phyloP scores from a whole-genome alignment of 2,329 filamentous ascomycete genomes.

The Epichloe sibirici region DNA sequence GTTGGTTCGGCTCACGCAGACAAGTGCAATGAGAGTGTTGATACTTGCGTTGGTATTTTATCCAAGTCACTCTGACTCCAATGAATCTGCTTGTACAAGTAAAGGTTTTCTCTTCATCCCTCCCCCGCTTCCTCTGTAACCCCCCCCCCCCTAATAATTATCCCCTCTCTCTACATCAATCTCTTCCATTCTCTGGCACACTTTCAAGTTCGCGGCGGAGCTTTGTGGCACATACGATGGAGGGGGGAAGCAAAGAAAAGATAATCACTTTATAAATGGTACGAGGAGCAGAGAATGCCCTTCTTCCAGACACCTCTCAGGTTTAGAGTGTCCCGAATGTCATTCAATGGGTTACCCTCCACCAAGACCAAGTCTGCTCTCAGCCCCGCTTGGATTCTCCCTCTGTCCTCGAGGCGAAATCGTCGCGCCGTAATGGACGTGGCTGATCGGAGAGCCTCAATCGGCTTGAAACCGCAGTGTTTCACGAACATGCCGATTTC shows the following conservation, averaged over 20 bases:
- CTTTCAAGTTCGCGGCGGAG: no score
- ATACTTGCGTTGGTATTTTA: no score
- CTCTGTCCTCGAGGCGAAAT: constrained; percentile 8
- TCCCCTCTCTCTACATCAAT: no score
- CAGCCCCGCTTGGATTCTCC: constrained; percentile 4
- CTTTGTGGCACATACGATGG: no score
- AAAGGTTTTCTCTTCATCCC: no score
- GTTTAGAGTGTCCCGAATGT: constrained; percentile 1
- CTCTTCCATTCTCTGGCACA: no score
- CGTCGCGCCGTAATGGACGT: constrained; percentile 8
- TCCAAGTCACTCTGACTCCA: no score
- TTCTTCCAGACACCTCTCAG: constrained; percentile 10
- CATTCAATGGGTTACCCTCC: constrained; percentile 6
- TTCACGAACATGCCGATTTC: constrained; percentile 10
- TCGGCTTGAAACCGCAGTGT: constrained; percentile 7
- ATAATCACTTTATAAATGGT: neutral
- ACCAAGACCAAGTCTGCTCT: constrained; percentile 10
- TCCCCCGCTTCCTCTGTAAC: no score
- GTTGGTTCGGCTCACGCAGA: no score
- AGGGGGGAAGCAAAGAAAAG: neutral
- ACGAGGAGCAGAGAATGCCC: constrained; percentile 4
- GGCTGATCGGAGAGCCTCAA: constrained; percentile 8
- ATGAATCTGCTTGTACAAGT: no score
- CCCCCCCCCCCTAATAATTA: no score
- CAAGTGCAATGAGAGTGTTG: no score